These are phyloP conservation scores for Albizia julibrissin DNA, from an alignment of 306 rosid genomes.

Conservation along the genomic window DNA sequence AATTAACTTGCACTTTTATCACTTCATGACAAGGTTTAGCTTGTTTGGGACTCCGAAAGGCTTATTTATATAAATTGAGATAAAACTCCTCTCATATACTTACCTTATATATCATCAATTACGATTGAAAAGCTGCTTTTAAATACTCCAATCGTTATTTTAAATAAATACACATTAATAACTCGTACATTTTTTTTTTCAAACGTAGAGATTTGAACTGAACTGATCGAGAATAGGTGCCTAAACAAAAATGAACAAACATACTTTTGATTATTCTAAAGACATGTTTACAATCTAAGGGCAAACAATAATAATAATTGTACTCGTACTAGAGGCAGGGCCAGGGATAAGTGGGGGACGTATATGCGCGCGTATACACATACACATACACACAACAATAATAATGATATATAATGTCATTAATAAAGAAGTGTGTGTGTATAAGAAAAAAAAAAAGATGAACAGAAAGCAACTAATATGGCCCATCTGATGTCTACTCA, in stretches of 20 bases:
- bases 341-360: background rate
- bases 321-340: constrained; percentile 5
- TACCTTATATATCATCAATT: no score
- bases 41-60: no score
- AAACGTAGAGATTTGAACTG: background rate
- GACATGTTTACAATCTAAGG: background rate
- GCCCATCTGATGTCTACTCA: constrained; percentile 89
- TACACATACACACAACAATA: background rate
- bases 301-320: constrained; percentile 39
- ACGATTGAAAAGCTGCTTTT: no score
- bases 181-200: background rate
- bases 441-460: constrained; percentile 45
- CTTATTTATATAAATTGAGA: no score
- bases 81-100: no score
- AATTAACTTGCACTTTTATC: background rate
- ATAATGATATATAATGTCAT: background rate
- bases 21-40: background rate
- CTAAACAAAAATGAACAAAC: background rate
- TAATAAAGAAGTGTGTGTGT: background rate
- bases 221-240: background rate
- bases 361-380: no score
- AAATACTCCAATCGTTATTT: no score
- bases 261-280: background rate
- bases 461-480: constrained; percentile 52
- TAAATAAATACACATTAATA: background rate